These are phyloP conservation scores for Ajuga chamaepitys DNA, from an alignment of 257 asterid genomes.

Conservation along the genomic window DNA sequence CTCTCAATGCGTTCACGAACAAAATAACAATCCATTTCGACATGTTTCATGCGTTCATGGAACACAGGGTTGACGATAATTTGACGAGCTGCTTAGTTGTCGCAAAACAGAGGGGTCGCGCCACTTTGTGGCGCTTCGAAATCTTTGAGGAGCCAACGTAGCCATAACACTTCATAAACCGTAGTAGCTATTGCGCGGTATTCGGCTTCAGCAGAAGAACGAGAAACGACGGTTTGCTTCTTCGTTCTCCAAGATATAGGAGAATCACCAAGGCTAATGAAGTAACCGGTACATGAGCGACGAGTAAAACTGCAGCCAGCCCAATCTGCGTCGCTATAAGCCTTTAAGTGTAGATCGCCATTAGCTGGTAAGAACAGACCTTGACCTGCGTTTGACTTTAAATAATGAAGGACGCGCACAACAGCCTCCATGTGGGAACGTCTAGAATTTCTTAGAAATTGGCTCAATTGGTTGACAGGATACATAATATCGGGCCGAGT, in stretches of 20 bases:
- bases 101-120: not conserved
- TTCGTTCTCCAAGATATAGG: not conserved
- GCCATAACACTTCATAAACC: not conserved
- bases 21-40: not conserved
- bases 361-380: too few relatives aligned
- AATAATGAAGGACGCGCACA: too few relatives aligned
- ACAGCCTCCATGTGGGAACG: too few relatives aligned
- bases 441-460: too few relatives aligned
- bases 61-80: not conserved
- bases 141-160: not conserved
- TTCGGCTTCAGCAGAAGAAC: not conserved
- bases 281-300: not conserved
- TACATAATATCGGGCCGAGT: too few relatives aligned
- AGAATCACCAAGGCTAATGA: not conserved
- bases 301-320: too few relatives aligned
- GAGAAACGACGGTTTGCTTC: too few relatives aligned
- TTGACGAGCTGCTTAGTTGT: not conserved
- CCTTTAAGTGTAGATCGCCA: too few relatives aligned
- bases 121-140: not conserved
- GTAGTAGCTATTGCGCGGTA: not conserved
- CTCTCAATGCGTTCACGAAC: not conserved
- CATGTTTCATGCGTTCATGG: not conserved
- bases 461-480: too few relatives aligned
- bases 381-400: too few relatives aligned
- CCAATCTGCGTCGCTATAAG: too few relatives aligned